Base-by-base conservation (phyloP, 108 stramenopile genomes). In the Aurantiochytrium sp. region DNA sequence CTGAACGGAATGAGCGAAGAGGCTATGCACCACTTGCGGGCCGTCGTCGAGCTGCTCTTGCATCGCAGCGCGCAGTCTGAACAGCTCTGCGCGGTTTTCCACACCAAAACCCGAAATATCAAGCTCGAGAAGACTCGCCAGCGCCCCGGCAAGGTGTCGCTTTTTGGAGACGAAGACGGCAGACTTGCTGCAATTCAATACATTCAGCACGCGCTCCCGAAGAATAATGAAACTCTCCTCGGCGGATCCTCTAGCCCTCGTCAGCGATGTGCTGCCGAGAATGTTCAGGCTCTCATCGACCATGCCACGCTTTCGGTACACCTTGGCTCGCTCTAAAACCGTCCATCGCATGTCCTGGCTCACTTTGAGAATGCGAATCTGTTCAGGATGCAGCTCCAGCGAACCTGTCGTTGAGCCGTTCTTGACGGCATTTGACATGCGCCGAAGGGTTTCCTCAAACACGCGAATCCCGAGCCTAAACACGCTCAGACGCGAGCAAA, bases 291-390 rank as follows among this genome's bases (percentile, higher is more conserved):
- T 53, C 23, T 83, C 76, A 4, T 83, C 76, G 19, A 53, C 51
- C 45, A 83, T 47, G 6, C 76, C 76, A 35, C 51, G 45, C 76
- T 53, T 53, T 12, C 76, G 45, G 23, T 83, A 83, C 6, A 53
- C 45, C 51, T 83, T 83, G 19, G 76, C 76, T 12, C 76, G 76
- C 51, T 83, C 76, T 35, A 83, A 23, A 6, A 83, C 23, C 3
- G 76, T 83, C 76, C 76, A 83, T 23, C 51, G 45, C n/a, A 45
- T 83, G 23, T 83, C 76, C 12, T 83, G 76, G 76, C 76, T 83
- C 10, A 16, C 49, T 12, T 43, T 16, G 51, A 83, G 76, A 53
- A 83, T 53, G 16, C 23, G 76, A 43, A 83, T 47, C 0, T 83
- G 76, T 8, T 14, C 64, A 18, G 64, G 64, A 8, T 69, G 64